These are phyloP conservation scores for Dunaliella primolecta DNA, from an alignment of 139 green algal species.

Conservation along the genomic window DNA sequence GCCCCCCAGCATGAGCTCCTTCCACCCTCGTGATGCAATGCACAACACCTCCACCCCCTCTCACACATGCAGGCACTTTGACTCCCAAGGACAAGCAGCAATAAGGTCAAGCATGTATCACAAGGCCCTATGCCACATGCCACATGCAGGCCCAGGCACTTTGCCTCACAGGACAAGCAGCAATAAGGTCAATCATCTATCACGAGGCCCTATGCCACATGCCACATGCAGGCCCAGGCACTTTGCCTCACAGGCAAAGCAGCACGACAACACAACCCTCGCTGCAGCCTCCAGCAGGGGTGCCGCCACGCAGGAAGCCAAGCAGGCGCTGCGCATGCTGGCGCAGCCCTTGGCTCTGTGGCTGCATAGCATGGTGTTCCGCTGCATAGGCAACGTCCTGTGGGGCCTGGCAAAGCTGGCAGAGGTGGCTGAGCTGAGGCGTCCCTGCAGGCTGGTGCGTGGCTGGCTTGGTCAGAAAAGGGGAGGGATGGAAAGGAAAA, in stretches of 20 bases:
- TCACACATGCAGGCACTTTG: too few species aligned
- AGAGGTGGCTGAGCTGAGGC: conserved; percentile 1
- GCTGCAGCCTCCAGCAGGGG: neutral
- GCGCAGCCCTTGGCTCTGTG: neutral
- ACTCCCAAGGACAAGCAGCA: neutral
- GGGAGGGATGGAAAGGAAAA: too few species aligned
- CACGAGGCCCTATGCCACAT: neutral
- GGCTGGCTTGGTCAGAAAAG: neutral
- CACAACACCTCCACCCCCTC: too few species aligned
- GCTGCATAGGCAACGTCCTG: neutral
- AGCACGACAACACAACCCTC: neutral
- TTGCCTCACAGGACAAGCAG: too few species aligned
- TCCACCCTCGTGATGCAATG: too few species aligned
- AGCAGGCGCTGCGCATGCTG: conserved; percentile 2
- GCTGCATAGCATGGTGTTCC: neutral
- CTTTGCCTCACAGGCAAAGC: neutral
- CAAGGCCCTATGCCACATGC: neutral
- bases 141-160: too few species aligned
- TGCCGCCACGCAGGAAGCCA: neutral
- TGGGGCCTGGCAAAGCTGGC: neutral
- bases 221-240: neutral
- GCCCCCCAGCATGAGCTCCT: too few species aligned
- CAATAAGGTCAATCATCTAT: neutral
- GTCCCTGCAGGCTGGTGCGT: neutral
- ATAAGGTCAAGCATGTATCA: neutral